Conservation (phyloP, 306 rosid species). For the Sicyos baderoa region DNA sequence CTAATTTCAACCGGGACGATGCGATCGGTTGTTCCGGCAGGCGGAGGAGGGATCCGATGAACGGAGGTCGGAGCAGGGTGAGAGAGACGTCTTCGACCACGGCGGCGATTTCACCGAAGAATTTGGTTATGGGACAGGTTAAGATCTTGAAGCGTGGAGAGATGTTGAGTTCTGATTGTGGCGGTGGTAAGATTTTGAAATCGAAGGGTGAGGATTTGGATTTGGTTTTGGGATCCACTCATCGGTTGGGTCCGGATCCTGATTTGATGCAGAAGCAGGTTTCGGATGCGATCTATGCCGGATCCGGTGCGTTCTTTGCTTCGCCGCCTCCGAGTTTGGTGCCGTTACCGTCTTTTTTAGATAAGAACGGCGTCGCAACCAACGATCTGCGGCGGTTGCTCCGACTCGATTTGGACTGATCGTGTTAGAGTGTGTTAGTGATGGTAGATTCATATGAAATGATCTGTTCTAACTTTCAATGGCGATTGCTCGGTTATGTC, state of each 20-base stretch:
- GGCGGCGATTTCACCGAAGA: constrained; percentile 21
- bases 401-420: constrained; percentile 41
- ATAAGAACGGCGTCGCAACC: constrained; percentile 45
- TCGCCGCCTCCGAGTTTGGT: constrained; percentile 79
- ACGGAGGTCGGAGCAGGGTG: constrained; percentile 20
- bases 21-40: constrained; percentile 28
- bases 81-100: constrained; percentile 13
- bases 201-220: constrained; percentile 21
- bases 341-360: constrained; percentile 53
- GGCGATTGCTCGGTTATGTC: constrained; percentile 28
- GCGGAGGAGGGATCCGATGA: constrained; percentile 41
- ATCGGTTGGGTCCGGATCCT: constrained; percentile 66
- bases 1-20: not conserved
- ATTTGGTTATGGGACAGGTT: constrained; percentile 53
- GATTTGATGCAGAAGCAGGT: constrained; percentile 49
- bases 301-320: constrained; percentile 38
- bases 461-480: not conserved
- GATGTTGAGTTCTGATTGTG: constrained; percentile 23
- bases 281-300: constrained; percentile 43
- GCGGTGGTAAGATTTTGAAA: not conserved
- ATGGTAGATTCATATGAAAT: not conserved
- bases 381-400: constrained; percentile 46
- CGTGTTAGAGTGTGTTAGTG: not conserved
- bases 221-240: constrained; percentile 48
- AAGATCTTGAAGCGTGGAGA: constrained; percentile 84